Evolutionary conservation across 1,139 yeast species (phyloP).

Genomic region (Suhomyces chickasaworum): DNA sequence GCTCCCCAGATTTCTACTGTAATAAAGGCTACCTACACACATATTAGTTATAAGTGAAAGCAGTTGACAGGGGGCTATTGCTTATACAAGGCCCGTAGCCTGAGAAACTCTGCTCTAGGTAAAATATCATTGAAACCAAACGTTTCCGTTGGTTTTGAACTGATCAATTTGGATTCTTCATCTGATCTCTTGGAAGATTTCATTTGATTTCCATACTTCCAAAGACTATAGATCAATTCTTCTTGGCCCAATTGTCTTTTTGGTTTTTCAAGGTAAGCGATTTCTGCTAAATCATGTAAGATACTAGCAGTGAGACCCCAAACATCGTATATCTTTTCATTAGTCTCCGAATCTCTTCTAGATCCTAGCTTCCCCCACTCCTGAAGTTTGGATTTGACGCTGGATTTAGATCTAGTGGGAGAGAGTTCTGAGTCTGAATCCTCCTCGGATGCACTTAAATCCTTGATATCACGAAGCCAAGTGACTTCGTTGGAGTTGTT

Average conservation of each 20-base stretch:
- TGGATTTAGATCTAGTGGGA: slow-evolving; percentile 7
- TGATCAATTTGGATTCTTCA: slow-evolving; percentile 40
- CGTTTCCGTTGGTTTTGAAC: slow-evolving; percentile 31
- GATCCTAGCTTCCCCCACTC: slow-evolving; percentile 49
- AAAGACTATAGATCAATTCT: slow-evolving; percentile 59
- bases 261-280: slow-evolving; percentile 41
- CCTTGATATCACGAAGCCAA: slow-evolving; percentile 65
- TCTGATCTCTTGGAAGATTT: slow-evolving; percentile 35
- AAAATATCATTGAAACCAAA: slow-evolving; percentile 55
- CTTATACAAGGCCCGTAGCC: slow-evolving; percentile 46
- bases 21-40: background rate
- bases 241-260: slow-evolving; percentile 58
- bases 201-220: slow-evolving; percentile 54
- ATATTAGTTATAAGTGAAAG: too few species aligned
- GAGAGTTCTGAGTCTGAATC: slow-evolving; percentile 36
- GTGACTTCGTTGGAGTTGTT: slow-evolving; percentile 54
- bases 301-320: slow-evolving; percentile 95
- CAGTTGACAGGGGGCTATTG: too few species aligned
- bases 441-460: slow-evolving; percentile 56
- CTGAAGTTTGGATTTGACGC: slow-evolving; percentile 6
- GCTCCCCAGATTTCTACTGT: background rate
- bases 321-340: slow-evolving; percentile 60
- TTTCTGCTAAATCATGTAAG: slow-evolving; percentile 70
- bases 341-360: slow-evolving; percentile 38
- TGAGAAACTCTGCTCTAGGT: slow-evolving; percentile 45